Evolutionary conservation across 306 rosid species (phyloP), one percentile per base, ranked within the genome.

Genomic region (Cicer chorassanicum): DNA sequence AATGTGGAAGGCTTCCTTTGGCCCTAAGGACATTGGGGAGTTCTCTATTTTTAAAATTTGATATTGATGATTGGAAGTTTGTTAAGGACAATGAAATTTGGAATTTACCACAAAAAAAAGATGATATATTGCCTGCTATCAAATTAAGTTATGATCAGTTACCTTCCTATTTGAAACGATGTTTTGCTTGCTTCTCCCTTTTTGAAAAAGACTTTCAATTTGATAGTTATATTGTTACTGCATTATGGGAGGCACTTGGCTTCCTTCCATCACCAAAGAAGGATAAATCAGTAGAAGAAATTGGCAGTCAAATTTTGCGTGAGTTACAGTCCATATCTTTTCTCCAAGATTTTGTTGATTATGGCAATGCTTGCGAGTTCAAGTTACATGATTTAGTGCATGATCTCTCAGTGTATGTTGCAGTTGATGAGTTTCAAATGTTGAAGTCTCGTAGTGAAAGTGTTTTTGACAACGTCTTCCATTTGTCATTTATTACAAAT

Each of bases 1-100:
- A 80, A 59, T 82, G 89, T 43, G 2, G 15, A 14, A 83, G 87
- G 12, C 59, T 86, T 74, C 87, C 76, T 0, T 68, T 83, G 61
- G 84, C 82, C 0, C 12, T 80, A 39, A 83, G 78, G 29, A 83
- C 85, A n/a, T 6, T 86, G 4, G 85, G 78, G 1, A 60, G 80
- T 50, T 42, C 45, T 16, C 14, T 74, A 1, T 81, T 66, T 6
- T 12, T 6, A 1, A 69, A 80, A 40, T 2, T 9, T 21, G 65
- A 68, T 7, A 18, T 1, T 21, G 3, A 11, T 0, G 72, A 67
- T 4, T 75, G 77, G 77, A 43, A 21, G 41, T 1, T 0, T 67
- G 16, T 81, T 0, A 51, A 46, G 7, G 86, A 83, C 13, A 78
- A 21, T 29, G 87, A 77, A 15, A 86, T 80, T 15, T 86, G 87